Percentiles rank a stretch among this genome's conserved stretches.
Conservation (phyloP, 768 basidiomycete genomes). For the Cystofilobasidium capitatum region DNA sequence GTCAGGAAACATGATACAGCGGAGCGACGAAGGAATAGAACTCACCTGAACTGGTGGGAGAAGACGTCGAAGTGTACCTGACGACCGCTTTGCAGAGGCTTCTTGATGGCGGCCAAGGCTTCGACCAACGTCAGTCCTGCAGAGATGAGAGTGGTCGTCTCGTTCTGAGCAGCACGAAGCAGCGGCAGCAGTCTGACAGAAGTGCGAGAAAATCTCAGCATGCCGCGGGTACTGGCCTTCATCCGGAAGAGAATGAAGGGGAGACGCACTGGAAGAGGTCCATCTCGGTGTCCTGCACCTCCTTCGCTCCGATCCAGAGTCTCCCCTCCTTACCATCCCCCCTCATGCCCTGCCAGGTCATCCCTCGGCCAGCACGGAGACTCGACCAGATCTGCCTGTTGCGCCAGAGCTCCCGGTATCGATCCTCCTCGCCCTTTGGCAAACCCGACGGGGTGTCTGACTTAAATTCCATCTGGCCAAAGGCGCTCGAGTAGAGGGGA, state of each 20-base stretch:
- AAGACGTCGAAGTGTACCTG: constrained; percentile 49
- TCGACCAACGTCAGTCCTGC: background rate
- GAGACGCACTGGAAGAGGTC: constrained; percentile 54
- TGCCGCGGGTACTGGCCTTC: background rate
- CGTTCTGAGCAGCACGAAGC: background rate
- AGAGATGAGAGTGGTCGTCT: background rate
- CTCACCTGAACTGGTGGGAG: constrained; percentile 57
- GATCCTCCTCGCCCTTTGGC: constrained; percentile 44
- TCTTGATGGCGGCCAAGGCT: background rate
- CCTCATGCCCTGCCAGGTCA: constrained; percentile 33
- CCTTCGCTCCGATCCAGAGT: constrained; percentile 72
- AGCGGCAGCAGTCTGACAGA: constrained; percentile 18
- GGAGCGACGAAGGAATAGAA: constrained; percentile 24
- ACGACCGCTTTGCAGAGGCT: background rate
- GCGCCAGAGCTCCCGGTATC: constrained; percentile 44
- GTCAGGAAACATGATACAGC: background rate
- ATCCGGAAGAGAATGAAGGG: background rate
- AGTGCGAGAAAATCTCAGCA: background rate
- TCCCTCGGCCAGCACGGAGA: background rate
- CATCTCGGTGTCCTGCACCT: constrained; percentile 54
- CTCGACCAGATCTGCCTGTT: constrained; percentile 43
- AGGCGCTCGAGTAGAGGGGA: constrained; percentile 69
- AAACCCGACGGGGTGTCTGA: constrained; percentile 41
- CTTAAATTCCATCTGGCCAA: constrained; percentile 47
- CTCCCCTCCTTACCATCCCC: constrained; percentile 8